Conservation (phyloP, 2,329 filamentous ascomycete species). For the Aotearoamyces nothofagi region DNA sequence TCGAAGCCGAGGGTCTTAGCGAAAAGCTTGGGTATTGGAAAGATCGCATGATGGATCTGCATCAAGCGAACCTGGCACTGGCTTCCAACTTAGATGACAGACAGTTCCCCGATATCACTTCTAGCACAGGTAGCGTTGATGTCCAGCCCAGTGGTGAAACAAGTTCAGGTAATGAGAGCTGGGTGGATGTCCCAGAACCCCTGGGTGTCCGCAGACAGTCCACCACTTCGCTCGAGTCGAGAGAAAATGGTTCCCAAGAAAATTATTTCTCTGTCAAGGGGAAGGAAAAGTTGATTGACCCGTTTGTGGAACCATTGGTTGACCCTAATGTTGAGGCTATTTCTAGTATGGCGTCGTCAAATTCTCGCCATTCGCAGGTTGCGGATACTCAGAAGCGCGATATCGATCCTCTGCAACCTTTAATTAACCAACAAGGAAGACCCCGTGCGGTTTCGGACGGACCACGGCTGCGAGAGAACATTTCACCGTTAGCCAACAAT, state of each 20-base stretch:
- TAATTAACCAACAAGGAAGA: too few relatives aligned
- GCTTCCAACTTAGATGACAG: neutral
- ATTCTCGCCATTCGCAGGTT: too few relatives aligned
- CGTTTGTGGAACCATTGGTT: too few relatives aligned
- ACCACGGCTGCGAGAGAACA: conserved; percentile 25
- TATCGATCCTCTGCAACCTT: too few relatives aligned
- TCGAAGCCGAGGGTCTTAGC: conserved; percentile 42
- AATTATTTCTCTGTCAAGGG: conserved; percentile 2
- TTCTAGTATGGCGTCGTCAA: too few relatives aligned
- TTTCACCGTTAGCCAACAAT: conserved; percentile 41
- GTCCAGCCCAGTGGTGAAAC: conserved; percentile 3
- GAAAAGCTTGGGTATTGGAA: conserved; percentile 45
- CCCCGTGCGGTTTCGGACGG: conserved; percentile 43
- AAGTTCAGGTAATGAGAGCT: conserved; percentile 5
- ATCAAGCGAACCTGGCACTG: neutral
- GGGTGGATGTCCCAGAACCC: too few relatives aligned
- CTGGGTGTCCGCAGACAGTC: too few relatives aligned
- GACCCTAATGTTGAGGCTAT: too few relatives aligned
- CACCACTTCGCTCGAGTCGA: too few relatives aligned
- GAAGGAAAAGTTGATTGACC: conserved; percentile 4
- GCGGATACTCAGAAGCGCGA: too few relatives aligned
- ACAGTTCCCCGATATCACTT: conserved; percentile 3
- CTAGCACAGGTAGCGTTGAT: neutral
- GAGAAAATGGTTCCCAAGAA: too few relatives aligned
- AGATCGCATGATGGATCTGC: conserved; percentile 28